Evolutionary conservation across 2,329 filamentous ascomycete genomes (phyloP).

Genomic region (Cordyceps farinosa): DNA sequence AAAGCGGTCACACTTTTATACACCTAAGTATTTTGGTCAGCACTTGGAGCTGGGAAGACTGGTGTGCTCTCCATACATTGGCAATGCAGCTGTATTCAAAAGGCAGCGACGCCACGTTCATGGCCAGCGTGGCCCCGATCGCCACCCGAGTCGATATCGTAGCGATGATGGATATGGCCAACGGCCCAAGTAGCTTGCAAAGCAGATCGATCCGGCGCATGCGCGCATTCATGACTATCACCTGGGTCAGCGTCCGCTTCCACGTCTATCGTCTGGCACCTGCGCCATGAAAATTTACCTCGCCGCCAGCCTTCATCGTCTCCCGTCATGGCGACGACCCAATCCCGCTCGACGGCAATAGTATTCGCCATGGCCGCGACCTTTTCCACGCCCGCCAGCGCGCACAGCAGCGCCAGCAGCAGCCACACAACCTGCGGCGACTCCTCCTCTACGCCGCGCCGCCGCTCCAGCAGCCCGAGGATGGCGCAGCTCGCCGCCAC

Average conservation of each 20-base stretch:
- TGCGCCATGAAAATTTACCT: constrained; percentile 42
- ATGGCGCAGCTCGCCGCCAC: constrained; percentile 47
- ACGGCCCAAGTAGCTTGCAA: constrained; percentile 56
- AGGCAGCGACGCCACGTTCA: constrained; percentile 36
- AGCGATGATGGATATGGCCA: constrained; percentile 52
- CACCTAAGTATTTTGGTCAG: constrained; percentile 19
- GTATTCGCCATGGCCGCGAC: constrained; percentile 5
- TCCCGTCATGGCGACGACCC: constrained; percentile 9
- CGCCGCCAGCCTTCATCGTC: constrained; percentile 3
- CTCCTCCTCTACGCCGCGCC: background rate
- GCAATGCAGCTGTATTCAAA: constrained; percentile 9
- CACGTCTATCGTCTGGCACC: constrained; percentile 12
- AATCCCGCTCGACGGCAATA: constrained; percentile 10
- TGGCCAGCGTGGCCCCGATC: constrained; percentile 45
- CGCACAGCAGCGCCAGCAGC: constrained; percentile 29
- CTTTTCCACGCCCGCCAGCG: constrained; percentile 26
- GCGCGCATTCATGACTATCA: constrained; percentile 47
- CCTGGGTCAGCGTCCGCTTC: constrained; percentile 24
- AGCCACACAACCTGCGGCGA: constrained; percentile 17
- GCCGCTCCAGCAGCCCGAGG: constrained; percentile 37
- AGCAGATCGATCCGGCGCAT: constrained; percentile 61
- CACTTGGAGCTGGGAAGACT: background rate
- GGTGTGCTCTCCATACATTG: background rate
- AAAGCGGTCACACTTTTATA: constrained; percentile 25
- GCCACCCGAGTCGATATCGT: constrained; percentile 45